phyloP scores from a whole-genome alignment of 2,329 filamentous ascomycete genomes.

The Paracamarosporium sp. region DNA sequence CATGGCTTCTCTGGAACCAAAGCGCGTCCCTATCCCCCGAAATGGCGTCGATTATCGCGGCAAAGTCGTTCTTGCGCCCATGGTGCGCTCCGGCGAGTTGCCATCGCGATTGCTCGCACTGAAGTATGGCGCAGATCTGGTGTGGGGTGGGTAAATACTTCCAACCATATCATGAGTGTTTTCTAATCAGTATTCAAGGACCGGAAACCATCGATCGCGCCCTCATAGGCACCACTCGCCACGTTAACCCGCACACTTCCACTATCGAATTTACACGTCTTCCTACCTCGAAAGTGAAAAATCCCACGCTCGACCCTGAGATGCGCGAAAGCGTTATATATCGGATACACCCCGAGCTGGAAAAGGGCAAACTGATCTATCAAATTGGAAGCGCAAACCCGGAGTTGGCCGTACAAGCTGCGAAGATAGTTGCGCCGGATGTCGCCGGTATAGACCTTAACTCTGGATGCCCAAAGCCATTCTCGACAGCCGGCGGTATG shows the following conservation, averaged over 20 bases:
- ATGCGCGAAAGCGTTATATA: slow-evolving; percentile 74
- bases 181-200: slow-evolving; percentile 56
- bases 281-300: slow-evolving; percentile 72
- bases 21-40: slow-evolving; percentile 81
- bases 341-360: slow-evolving; percentile 78
- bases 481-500: slow-evolving; percentile 94
- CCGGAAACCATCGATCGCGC: slow-evolving; percentile 94
- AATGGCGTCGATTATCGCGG: slow-evolving; percentile 93
- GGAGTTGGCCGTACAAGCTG: slow-evolving; percentile 81
- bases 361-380: slow-evolving; percentile 80
- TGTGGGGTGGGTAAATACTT: slow-evolving; percentile 75
- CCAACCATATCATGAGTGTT: not conserved
- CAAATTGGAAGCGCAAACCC: slow-evolving; percentile 91
- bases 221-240: slow-evolving; percentile 84
- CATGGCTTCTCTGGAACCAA: slow-evolving; percentile 38
- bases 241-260: slow-evolving; percentile 75
- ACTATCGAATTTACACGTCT: slow-evolving; percentile 86
- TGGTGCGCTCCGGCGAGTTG: slow-evolving; percentile 97
- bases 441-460: slow-evolving; percentile 97
- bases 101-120: slow-evolving; percentile 87
- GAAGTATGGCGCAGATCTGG: slow-evolving; percentile 93
- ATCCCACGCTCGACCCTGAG: slow-evolving; percentile 62
- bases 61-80: slow-evolving; percentile 93
- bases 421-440: slow-evolving; percentile 81
- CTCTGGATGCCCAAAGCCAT: slow-evolving; percentile 97